These are phyloP conservation scores for Infundibulicybe gibba DNA, from an alignment of 768 basidiomycete genomes.

Conservation along the genomic window DNA sequence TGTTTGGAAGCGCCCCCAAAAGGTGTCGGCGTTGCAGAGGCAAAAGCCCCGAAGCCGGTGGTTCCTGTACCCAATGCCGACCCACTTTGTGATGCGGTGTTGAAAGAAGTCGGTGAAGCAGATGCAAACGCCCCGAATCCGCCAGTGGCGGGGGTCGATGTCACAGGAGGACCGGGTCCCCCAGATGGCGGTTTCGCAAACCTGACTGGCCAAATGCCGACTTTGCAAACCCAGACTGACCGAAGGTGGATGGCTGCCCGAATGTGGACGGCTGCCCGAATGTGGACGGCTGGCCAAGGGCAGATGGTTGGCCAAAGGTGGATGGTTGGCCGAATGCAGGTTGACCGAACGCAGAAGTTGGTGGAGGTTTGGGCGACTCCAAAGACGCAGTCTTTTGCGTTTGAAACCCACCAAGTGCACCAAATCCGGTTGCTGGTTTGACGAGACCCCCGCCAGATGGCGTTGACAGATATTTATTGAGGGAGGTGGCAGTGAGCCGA, in stretches of 20 bases:
- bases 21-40: conserved; percentile 17
- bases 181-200: conserved; percentile 30
- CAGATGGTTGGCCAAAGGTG: conserved; percentile 23
- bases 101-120: conserved; percentile 4
- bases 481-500: conserved; percentile 29
- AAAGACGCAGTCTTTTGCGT: not conserved
- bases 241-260: conserved; percentile 23
- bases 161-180: conserved; percentile 1
- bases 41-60: conserved; percentile 17
- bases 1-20: conserved; percentile 14
- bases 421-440: conserved; percentile 40
- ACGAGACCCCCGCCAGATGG: conserved; percentile 24
- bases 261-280: conserved; percentile 19
- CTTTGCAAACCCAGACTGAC: conserved; percentile 21
- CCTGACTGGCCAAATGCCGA: conserved; percentile 32
- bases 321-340: conserved; percentile 19
- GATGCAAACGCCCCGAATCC: conserved; percentile 30
- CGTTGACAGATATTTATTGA: conserved; percentile 16
- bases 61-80: no score
- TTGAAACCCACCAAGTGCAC: conserved; percentile 36
- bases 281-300: conserved; percentile 21
- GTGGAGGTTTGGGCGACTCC: conserved; percentile 6
- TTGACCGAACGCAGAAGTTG: conserved; percentile 16
- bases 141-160: conserved; percentile 14
- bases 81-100: conserved; percentile 7